Base-by-base conservation (phyloP, 441 rosid genomes). In the Eruca vesicaria region DNA sequence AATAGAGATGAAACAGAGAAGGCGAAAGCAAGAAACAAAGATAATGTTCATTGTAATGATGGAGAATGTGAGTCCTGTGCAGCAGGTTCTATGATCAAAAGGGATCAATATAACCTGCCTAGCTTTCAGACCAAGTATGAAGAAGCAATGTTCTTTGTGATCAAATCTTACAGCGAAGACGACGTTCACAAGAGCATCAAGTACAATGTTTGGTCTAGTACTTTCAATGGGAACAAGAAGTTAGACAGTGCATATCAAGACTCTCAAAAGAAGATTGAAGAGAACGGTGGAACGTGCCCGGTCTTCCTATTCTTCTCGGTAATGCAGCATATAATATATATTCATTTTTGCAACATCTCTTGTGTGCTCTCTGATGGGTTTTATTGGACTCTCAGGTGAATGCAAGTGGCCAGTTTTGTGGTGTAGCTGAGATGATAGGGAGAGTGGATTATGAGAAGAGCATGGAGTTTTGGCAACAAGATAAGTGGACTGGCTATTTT, bases 401-500 rank as follows among this genome's bases (percentile, higher is more conserved):
- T 72, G 83, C 85, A 50, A 84, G 87, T 69, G 87, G 87, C 59
- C 85, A 82, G 43, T 84, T 84, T 76, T 84, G 85, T 10, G 87
- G 87, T 53, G 79, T 84, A 61, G 87, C 85, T 36, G 87, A 84
- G 80, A 84, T 84, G 83, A 68, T 55, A 31, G 87, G 83, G 31
- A 60, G 64, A 66, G 87, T 84, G 43, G 78, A 84, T 78, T 82
- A 65, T 38, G 74, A 78, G 72, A 84, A 75, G 74, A 84, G 69
- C 21, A 84, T 84, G 87, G 83, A 80, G 57, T 84, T 84, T 75
- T 84, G 87, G 87, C 87, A 84, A 45, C 85, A 84, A 69, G 87
- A 84, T 66, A 84, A 84, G 63, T 84, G 86, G 86, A 82, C 66
- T 32, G 85, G 87, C 57, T 84, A 69, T 78, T 82, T 84, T 28